Evolutionary conservation across 2,329 filamentous ascomycete genomes (phyloP), one percentile per base, ranked within the genome.

Genomic region (Aspergillus sp.): DNA sequence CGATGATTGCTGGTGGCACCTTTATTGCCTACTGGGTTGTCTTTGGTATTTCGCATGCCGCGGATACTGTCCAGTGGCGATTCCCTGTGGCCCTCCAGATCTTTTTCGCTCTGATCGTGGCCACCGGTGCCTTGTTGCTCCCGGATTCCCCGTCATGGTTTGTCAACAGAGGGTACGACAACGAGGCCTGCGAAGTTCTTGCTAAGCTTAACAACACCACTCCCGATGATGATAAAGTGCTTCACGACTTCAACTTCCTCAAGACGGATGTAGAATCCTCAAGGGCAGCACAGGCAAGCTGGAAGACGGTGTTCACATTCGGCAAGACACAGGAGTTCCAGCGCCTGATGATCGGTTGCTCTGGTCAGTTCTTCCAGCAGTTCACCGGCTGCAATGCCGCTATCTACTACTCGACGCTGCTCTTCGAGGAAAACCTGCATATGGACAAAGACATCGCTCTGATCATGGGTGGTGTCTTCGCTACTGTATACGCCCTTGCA

Each of bases 101-200:
- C n/a, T 35, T 74, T 42, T 66, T 74, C 35, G 72, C 52, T 9
- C 6, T 60, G 6, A 19, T 52, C 5, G 52, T 59, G 28, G 44
- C 39, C 11, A 2, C 27, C 7, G 59, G 59, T 33, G 55, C 48
- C 27, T 5, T 57, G 0, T 30, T 54, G 11, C 61, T 78, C 1
- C 76, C 76, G 7, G 77, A 80, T 45, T 77, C 73, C 0, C 77
- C 77, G 6, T 66, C 75, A 33, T 79, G 75, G 72, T 64, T 81
- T 13, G 68, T 80, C 8, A 61, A 74, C 41, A 71, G 73, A 40
- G 76, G 74, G 11, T 60, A 67, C 32, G 69, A 77, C 48, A 62
- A 64, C 44, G 73, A 69, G 52, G 76, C 62, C 33, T 62, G 63
- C 10, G 59, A 66, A 5, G 73, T 78, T 9, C 69, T 78, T 33